Percentiles rank a stretch among this genome's conserved stretches.
phyloP scores from a whole-genome alignment of 1,284 basidiomycete genomes.

The Ganoderma meredithae region DNA sequence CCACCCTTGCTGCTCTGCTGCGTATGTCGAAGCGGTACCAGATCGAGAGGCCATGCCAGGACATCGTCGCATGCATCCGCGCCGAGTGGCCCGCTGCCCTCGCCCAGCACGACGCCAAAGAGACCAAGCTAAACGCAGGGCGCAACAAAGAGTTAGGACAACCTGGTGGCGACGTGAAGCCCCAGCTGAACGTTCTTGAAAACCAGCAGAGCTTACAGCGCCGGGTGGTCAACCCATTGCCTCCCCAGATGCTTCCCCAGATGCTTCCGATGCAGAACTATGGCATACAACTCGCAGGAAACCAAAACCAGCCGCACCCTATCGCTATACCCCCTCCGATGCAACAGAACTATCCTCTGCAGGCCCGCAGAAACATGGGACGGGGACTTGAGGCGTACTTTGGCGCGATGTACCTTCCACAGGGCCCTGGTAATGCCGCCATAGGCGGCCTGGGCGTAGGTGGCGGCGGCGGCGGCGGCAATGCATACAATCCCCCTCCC shows the following conservation, averaged over 20 bases:
- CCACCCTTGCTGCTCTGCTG: conserved; percentile 33
- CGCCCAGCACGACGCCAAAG: conserved; percentile 38
- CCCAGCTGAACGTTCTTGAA: not conserved
- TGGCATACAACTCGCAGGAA: not conserved
- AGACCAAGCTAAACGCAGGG: conserved; percentile 6
- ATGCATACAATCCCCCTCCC: not conserved
- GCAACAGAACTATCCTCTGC: not conserved
- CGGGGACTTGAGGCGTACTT: not conserved
- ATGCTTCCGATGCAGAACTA: not conserved
- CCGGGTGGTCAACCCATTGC: not conserved
- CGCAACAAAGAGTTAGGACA: not conserved
- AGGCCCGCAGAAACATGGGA: not conserved
- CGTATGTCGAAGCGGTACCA: conserved; percentile 41
- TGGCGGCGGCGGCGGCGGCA: not conserved
- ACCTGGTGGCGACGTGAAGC: not conserved
- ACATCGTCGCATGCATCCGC: conserved; percentile 40
- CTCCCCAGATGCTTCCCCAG: not conserved
- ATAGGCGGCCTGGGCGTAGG: not conserved
- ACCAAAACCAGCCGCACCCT: not conserved
- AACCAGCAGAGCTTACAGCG: not conserved
- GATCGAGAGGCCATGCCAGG: conserved; percentile 35
- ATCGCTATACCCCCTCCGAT: too few relatives aligned
- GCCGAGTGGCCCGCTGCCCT: conserved; percentile 43
- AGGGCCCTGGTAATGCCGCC: not conserved
- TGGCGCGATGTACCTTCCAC: not conserved